Percentiles rank a stretch among this genome's conserved stretches.
Conservation (phyloP, 257 asterid species). For the Nicotiana knightiana region DNA sequence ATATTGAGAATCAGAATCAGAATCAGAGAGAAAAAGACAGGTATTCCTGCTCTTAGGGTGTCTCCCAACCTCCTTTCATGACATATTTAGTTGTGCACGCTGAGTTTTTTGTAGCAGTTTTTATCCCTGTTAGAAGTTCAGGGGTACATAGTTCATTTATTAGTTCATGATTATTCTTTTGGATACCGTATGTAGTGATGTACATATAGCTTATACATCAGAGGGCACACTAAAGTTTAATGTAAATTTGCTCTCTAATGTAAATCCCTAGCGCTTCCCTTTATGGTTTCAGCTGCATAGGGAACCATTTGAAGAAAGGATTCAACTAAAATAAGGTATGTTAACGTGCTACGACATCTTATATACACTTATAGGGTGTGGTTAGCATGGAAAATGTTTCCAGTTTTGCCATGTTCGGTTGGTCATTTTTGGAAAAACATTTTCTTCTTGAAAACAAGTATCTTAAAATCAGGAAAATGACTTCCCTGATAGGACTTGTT, state of each 20-base stretch:
- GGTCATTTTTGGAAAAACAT: too few species aligned
- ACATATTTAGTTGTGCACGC: neutral
- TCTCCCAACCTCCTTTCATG: neutral
- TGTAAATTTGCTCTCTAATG: neutral
- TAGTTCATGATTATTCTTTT: neutral
- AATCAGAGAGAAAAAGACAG: neutral
- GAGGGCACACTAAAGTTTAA: neutral
- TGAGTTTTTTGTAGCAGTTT: neutral
- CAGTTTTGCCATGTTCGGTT: too few species aligned
- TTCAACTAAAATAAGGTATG: neutral
- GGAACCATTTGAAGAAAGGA: neutral
- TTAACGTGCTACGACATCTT: too few species aligned
- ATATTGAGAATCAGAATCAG: conserved; percentile 24
- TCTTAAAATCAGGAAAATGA: too few species aligned
- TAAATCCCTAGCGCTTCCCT: neutral
- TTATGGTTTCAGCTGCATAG: neutral
- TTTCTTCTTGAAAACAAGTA: too few species aligned
- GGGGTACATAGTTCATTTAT: neutral
- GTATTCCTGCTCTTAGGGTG: neutral
- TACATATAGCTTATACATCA: neutral
- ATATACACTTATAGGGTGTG: too few species aligned
- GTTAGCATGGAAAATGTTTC: too few species aligned
- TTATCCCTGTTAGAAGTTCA: neutral
- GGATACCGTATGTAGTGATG: neutral
- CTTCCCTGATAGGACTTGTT: too few species aligned